Base-by-base conservation (phyloP, 176 grass and related monocot species). In the Tillandsia fasciculata region DNA sequence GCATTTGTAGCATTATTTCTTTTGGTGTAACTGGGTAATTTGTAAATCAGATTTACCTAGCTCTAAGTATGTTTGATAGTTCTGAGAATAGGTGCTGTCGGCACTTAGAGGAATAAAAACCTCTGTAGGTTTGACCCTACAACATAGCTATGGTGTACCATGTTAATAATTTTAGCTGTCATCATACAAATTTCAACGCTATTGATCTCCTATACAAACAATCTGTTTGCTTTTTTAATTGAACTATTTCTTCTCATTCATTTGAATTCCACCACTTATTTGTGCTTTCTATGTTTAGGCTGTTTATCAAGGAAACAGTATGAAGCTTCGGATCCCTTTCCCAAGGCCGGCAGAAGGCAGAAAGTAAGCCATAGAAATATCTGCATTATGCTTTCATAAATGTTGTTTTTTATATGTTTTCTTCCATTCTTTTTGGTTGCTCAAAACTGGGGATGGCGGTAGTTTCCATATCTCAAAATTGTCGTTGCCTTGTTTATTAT, bases 261-360 rank as follows among this genome's bases (percentile, higher is more conserved):
- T 74, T 26, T 10, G 49, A 29, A 76, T 63, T 68, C 51, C 49
- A 47, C 73, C 58, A 42, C 53, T 71, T 20, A 69, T 72, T 3
- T 29, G n/a, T 4, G 48, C 15, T 76, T 70, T 81, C 49, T 14
- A 72, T 80, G n/a, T 73, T 50, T 79, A 96, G 93, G 93, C 81
- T 70, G 86, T 86, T 76, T 87, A 76, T 64, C 72, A 90, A 76
- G 89, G 86, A 81, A 96, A 59, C 66, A 79, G 71, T 69, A 49
- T 92, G 77, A 92, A 96, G 74, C 79, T 96, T 73, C 86, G 89
- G 9, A 92, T 96, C 14, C 93, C 86, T 9, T 96, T 96, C 71
- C 86, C 93, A 77, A 83, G 89, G 50, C 86, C 74, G 14, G 93
- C 93, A 2, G 76, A 87, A 57, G 93, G 92, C 51, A 92, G 93